A percentile compares a stretch with the other conserved stretches of the same genome.
These are phyloP conservation scores for Chlamydomonas schloesseri DNA, from an alignment of 139 green algal species.

Conservation along the genomic window DNA sequence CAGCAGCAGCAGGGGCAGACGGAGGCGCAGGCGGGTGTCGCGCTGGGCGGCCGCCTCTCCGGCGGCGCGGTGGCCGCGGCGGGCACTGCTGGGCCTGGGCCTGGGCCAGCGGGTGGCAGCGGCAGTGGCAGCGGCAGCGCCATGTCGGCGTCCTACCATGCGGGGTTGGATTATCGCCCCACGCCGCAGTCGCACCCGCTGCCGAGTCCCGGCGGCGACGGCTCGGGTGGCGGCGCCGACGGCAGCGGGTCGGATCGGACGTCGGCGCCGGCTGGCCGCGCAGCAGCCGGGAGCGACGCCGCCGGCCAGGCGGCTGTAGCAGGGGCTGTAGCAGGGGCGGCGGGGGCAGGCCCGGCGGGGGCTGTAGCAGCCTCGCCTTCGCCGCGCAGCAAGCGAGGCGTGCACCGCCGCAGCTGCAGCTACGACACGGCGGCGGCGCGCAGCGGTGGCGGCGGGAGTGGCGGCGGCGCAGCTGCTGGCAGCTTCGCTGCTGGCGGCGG, in stretches of 20 bases:
- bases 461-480: not conserved
- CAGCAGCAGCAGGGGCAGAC: no score
- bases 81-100: no score
- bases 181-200: no score
- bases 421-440: constrained; percentile 2
- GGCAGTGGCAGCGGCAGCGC: not conserved
- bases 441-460: not conserved
- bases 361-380: not conserved
- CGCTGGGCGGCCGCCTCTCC: not conserved
- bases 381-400: not conserved
- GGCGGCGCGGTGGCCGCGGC: not conserved
- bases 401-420: constrained; percentile 22
- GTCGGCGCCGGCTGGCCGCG: no score
- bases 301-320: no score
- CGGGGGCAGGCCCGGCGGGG: not conserved
- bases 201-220: no score
- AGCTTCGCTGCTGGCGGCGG: not conserved
- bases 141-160: constrained; percentile 25
- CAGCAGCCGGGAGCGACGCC: no score
- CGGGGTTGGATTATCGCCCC: not conserved
- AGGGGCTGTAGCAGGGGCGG: no score
- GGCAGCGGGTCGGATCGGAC: no score
- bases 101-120: not conserved
- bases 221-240: no score
- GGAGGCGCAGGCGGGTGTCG: not conserved